A percentile compares a stretch with the other conserved stretches of the same genome.
Conservation (phyloP, 768 basidiomycete species). For the Russula compacta region DNA sequence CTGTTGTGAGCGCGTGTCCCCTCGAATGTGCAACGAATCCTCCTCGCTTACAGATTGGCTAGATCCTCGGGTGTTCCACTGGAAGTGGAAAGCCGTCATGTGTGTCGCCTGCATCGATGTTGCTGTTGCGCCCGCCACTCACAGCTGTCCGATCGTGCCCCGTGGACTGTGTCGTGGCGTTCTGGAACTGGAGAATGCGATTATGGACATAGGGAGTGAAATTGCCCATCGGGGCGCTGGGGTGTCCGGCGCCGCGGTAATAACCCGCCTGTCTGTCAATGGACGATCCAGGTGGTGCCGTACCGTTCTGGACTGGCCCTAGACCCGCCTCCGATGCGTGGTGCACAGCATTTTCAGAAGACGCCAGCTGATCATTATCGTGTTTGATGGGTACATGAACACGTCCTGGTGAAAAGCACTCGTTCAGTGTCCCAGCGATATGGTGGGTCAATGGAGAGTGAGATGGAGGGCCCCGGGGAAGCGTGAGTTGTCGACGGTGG, state of each 20-base stretch:
- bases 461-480: neutral
- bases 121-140: neutral
- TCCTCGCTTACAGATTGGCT: slow-evolving; percentile 4
- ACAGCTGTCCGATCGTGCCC: slow-evolving; percentile 18
- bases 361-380: slow-evolving; percentile 13
- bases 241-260: slow-evolving; percentile 8
- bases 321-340: slow-evolving; percentile 13
- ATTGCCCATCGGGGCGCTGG: slow-evolving; percentile 11
- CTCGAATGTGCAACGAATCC: neutral
- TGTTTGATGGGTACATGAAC: neutral
- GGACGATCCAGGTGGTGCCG: slow-evolving; percentile 10
- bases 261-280: slow-evolving; percentile 6
- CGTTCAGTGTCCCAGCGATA: neutral
- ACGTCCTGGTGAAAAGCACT: slow-evolving; percentile 4
- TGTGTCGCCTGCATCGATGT: neutral
- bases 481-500: slow-evolving; percentile 3
- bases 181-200: neutral
- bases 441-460: neutral
- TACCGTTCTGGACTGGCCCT: slow-evolving; percentile 17
- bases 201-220: neutral
- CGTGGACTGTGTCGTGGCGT: slow-evolving; percentile 5
- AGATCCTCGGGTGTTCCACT: neutral
- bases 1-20: neutral
- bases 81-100: neutral
- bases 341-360: slow-evolving; percentile 3